Percentiles rank a stretch among this genome's conserved stretches.
Evolutionary conservation across 2,329 filamentous ascomycete species (phyloP).

Genomic region (Thielaviopsis ethacetica): DNA sequence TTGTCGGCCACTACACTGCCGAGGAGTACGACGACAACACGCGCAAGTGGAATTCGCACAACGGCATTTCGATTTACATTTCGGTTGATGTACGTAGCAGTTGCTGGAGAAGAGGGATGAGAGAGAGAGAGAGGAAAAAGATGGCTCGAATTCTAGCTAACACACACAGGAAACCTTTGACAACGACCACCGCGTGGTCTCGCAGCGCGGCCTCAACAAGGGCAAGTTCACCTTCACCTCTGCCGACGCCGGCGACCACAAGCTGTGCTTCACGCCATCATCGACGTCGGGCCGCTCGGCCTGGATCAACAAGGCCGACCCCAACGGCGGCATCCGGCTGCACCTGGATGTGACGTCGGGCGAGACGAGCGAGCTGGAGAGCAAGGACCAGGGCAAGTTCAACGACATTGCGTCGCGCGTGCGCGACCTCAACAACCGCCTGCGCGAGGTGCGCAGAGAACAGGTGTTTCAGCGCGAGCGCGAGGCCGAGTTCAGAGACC

Average conservation of each 20-base stretch:
- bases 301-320: constrained; percentile 51
- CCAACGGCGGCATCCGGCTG: constrained; percentile 66
- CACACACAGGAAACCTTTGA: constrained; percentile 66
- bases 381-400: constrained; percentile 83
- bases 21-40: constrained; percentile 65
- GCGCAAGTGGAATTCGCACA: constrained; percentile 53
- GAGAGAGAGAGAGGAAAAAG: not conserved
- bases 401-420: constrained; percentile 77
- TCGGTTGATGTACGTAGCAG: constrained; percentile 56
- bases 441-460: constrained; percentile 81
- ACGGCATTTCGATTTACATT: constrained; percentile 69
- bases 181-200: constrained; percentile 91
- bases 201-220: constrained; percentile 56
- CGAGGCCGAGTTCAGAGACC: constrained; percentile 94
- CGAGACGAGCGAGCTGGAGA: constrained; percentile 86
- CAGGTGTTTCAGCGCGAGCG: constrained; percentile 96
- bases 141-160: too few species aligned
- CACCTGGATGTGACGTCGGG: constrained; percentile 85
- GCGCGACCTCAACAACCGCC: constrained; percentile 69
- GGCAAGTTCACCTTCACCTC: constrained; percentile 94
- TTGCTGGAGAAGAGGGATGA: not conserved
- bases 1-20: constrained; percentile 81
- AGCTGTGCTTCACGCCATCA: constrained; percentile 80
- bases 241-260: constrained; percentile 87
- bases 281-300: constrained; percentile 52